Evolutionary conservation across 208 protist genomes (phyloP).

Genomic region (Tetramitus jugosus): DNA sequence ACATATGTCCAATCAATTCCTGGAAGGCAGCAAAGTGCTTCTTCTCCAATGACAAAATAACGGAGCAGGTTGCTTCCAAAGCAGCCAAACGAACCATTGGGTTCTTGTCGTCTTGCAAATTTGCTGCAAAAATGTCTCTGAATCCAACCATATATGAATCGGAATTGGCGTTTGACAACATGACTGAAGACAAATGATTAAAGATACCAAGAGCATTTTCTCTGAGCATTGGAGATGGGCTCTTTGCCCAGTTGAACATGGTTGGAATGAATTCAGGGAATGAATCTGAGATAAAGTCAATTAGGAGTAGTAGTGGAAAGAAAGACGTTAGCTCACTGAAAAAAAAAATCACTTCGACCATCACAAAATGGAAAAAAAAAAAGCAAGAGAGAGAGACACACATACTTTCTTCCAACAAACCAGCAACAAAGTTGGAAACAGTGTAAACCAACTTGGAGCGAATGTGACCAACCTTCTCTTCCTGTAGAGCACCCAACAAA

Average conservation of each 20-base stretch:
- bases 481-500: not conserved
- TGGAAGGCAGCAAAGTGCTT: not conserved
- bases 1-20: not conserved
- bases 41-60: not conserved
- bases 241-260: not conserved
- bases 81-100: not conserved
- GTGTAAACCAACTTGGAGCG: not conserved
- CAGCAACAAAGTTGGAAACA: not conserved
- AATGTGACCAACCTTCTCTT: not conserved
- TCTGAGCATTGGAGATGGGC: not conserved
- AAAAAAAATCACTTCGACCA: too few relatives aligned
- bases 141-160: too few relatives aligned
- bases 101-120: not conserved
- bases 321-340: too few relatives aligned
- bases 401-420: not conserved
- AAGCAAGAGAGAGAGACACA: not conserved
- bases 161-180: not conserved
- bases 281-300: too few relatives aligned
- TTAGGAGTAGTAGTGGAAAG: too few relatives aligned
- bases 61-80: not conserved
- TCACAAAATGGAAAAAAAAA: too few relatives aligned
- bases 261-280: constrained; percentile 18
- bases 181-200: constrained; percentile 7
- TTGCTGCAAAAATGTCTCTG: not conserved
- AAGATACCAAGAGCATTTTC: constrained; percentile 5